Evolutionary conservation across 1,139 yeast genomes (phyloP), one percentile per base, ranked within the genome.

Genomic region (Debaryomyces fabryi): DNA sequence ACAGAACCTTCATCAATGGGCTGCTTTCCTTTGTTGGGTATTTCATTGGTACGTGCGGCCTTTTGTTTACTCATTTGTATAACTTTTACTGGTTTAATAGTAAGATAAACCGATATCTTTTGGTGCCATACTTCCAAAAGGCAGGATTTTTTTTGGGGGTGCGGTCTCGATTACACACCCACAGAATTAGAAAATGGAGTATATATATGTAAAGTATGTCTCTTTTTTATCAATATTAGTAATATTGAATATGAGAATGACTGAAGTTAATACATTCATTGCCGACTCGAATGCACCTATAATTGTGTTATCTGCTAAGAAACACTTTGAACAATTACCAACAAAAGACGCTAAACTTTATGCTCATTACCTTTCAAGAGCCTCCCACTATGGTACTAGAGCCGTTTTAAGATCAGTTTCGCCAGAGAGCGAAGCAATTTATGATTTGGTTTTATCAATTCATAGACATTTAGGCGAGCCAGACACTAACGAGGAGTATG

Each of bases 371-470:
- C 81, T 89, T 66, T 82, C 90, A 23, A 81, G 86, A 58, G 96
- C 96, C 3, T 82, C 92, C 37, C 93, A 87, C 63, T 81, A 82
- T 69, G 97, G 97, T 35, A 78, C 93, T 10, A 75, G 95, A 54
- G 89, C 85, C 3, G 88, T 88, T 2, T 72, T 88, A 52, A 75
- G 96, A 59, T 89, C 91, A 42, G 95, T 89, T n/a, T 86, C 93
- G 10, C 86, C 86, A 16, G 96, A 89, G 62, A 82, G 91, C 56
- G 96, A 89, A 64, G 64, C 65, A 21, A 86, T 89, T 51, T 88
- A 75, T 60, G 92, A 89, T 57, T 71, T 88, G 61, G 78, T 90
- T 45, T 62, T 89, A 50, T 60, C 64, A 2, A 67, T 89, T 47
- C 90, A 89, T 62, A 60, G 59, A 10, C 66, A 69, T 1, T 67